These are phyloP conservation scores for California macrophylla DNA, from an alignment of 441 rosid species.

Conservation along the genomic window DNA sequence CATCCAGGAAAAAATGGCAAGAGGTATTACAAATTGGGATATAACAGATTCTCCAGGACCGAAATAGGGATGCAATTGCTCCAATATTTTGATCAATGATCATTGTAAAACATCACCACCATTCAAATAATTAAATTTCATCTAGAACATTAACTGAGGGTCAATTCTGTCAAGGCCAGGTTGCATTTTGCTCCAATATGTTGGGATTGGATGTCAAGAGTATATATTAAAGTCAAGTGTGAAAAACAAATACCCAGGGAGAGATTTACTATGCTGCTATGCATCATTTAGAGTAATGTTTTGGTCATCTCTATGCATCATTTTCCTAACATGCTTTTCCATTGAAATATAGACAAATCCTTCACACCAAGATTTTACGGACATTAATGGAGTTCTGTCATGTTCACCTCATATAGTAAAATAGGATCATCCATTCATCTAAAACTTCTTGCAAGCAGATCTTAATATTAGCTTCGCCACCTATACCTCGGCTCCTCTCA, in stretches of 20 bases:
- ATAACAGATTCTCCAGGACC: background rate
- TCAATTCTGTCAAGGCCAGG: background rate
- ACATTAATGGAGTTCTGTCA: background rate
- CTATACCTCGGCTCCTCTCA: background rate
- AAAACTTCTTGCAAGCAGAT: background rate
- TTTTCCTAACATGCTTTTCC: background rate
- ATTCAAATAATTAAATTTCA: background rate
- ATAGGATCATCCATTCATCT: slow-evolving; percentile 5
- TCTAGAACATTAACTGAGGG: background rate
- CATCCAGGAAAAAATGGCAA: background rate
- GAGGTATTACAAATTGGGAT: background rate
- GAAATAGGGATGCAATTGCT: background rate
- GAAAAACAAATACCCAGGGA: background rate
- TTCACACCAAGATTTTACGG: background rate
- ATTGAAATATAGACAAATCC: background rate
- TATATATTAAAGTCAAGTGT: background rate
- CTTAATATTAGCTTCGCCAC: background rate
- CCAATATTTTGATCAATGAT: background rate
- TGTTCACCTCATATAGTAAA: background rate
- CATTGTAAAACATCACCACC: background rate
- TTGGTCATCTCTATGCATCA: background rate
- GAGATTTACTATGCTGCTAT: background rate
- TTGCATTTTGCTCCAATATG: background rate
- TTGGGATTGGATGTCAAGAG: background rate
- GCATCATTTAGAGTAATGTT: background rate